Conservation (phyloP, 352 stramenopile species). For the Blastocystis sp. region DNA sequence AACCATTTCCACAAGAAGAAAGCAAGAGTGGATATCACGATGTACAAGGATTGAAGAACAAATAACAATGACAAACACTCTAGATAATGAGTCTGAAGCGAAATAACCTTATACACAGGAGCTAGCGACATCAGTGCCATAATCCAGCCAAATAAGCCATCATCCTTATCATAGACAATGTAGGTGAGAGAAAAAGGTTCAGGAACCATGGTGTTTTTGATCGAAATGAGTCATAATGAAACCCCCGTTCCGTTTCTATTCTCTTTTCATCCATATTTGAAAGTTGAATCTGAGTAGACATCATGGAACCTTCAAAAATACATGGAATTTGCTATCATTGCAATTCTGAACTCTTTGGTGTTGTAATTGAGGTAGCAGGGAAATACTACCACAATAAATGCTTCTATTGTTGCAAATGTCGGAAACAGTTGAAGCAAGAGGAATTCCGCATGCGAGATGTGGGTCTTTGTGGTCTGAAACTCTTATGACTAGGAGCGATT, state of each 20-base stretch:
- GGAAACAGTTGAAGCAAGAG: conserved; percentile 19
- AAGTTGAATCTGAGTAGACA: background rate
- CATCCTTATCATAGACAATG: conserved; percentile 41
- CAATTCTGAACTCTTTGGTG: conserved; percentile 57
- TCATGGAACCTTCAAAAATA: background rate
- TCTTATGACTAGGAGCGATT: conserved; percentile 1
- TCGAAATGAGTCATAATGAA: background rate
- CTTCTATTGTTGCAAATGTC: conserved; percentile 52
- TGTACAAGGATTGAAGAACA: conserved; percentile 49
- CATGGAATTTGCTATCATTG: conserved; percentile 34
- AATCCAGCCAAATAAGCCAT: conserved; percentile 26
- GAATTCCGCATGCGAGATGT: conserved; percentile 49
- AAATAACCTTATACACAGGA: background rate
- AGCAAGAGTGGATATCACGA: conserved; percentile 53
- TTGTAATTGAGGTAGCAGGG: conserved; percentile 11
- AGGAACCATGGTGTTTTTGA: conserved; percentile 10
- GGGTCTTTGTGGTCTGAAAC: background rate
- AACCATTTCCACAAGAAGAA: conserved; percentile 49
- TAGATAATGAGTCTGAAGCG: background rate
- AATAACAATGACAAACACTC: conserved; percentile 43
- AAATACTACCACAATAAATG: conserved; percentile 43
- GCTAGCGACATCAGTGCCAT: conserved; percentile 36
- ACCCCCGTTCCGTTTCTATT: conserved; percentile 8
- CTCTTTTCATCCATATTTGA: background rate
- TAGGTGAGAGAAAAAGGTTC: conserved; percentile 51